Conservation (phyloP, 805 yeast species). For the Saccharomycopsis sp. region DNA sequence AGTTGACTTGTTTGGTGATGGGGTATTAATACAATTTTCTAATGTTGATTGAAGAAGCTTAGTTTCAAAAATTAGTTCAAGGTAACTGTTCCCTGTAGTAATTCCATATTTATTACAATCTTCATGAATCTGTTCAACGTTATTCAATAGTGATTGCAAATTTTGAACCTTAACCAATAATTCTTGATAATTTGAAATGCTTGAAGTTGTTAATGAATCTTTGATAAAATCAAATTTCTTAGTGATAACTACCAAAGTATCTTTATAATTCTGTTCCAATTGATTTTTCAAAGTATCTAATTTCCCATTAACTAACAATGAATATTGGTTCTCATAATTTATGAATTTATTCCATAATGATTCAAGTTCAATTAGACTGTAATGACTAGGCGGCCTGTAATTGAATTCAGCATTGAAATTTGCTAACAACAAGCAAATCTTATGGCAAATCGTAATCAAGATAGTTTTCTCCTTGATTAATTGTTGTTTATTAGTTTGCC, state of each 20-base stretch:
- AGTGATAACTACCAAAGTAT: constrained; percentile 13
- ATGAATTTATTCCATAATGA: constrained; percentile 5
- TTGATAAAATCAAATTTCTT: background rate
- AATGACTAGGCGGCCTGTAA: constrained; percentile 2
- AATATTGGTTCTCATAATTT: constrained; percentile 10
- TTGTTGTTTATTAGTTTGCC: constrained; percentile 5
- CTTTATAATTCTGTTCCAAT: constrained; percentile 10
- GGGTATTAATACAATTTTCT: background rate
- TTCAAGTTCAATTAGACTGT: constrained; percentile 3
- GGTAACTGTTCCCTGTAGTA: constrained; percentile 2
- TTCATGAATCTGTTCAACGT: constrained; percentile 6
- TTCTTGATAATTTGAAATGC: background rate
- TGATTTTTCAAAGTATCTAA: constrained; percentile 7
- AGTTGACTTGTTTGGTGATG: background rate
- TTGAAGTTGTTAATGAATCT: background rate
- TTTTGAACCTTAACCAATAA: background rate
- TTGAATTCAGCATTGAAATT: background rate
- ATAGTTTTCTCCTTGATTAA: constrained; percentile 7
- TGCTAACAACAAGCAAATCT: constrained; percentile 6
- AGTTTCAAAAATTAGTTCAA: constrained; percentile 11
- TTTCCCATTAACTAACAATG: constrained; percentile 4
- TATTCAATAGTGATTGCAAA: constrained; percentile 5
- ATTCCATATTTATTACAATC: constrained; percentile 6
- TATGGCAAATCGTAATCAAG: background rate
- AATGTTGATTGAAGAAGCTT: constrained; percentile 5